Evolutionary conservation across 2,329 filamentous ascomycete species (phyloP).

Genomic region (Aspergillus floridensis): DNA sequence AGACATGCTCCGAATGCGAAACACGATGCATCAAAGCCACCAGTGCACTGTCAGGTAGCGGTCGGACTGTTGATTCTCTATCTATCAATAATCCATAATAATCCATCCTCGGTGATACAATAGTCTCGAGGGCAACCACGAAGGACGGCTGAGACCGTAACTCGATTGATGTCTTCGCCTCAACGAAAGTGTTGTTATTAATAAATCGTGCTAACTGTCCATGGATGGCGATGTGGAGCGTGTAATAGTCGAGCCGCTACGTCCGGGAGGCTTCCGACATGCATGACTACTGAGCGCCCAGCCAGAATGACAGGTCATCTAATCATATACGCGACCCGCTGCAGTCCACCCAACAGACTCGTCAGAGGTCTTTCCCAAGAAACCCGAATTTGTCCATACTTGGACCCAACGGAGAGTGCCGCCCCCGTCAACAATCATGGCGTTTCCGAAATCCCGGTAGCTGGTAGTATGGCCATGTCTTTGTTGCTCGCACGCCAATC

Average conservation of each 20-base stretch:
- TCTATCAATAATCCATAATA: slow-evolving; percentile 5
- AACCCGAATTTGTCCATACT: not conserved
- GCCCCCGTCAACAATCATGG: not conserved
- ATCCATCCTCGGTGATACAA: slow-evolving; percentile 4
- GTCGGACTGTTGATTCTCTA: not conserved
- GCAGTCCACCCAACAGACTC: not conserved
- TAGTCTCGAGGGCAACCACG: slow-evolving; percentile 4
- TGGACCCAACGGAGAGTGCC: slow-evolving; percentile 3
- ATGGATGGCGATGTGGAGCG: not conserved
- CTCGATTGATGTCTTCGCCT: not conserved
- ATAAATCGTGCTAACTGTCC: not conserved
- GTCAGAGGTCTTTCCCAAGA: not conserved
- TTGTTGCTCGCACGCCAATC: not conserved
- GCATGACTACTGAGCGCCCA: not conserved
- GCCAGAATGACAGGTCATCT: slow-evolving; percentile 6
- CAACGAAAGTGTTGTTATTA: slow-evolving; percentile 1
- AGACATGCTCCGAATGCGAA: not conserved
- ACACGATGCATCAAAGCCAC: not conserved
- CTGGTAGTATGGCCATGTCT: not conserved
- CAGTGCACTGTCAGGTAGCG: not conserved
- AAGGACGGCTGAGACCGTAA: not conserved
- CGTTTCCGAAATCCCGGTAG: not conserved
- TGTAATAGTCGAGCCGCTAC: slow-evolving; percentile 4
- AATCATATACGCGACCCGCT: slow-evolving; percentile 4
- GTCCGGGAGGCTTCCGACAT: slow-evolving; percentile 3